A percentile compares a stretch with the other conserved stretches of the same genome.
phyloP scores from a whole-genome alignment of 345 rosid genomes.

The Mercurialis annua region DNA sequence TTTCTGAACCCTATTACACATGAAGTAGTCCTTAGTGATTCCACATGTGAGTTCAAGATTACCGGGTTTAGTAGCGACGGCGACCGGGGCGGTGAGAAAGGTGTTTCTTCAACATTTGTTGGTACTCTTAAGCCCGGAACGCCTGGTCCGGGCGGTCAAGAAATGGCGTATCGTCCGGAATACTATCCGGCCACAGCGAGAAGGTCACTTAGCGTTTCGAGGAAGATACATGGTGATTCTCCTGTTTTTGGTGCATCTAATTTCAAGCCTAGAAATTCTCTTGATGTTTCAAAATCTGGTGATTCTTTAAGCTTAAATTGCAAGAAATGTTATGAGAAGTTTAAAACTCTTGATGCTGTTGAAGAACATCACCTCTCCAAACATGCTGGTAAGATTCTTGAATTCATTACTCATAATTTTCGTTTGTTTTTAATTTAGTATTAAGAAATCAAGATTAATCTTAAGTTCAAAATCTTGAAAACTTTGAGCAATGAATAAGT shows the following conservation, averaged over 20 bases:
- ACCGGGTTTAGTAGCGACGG: conserved; percentile 13
- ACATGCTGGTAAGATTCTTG: conserved; percentile 51
- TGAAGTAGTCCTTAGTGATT: conserved; percentile 31
- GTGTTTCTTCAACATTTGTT: conserved; percentile 23
- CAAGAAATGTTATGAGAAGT: conserved; percentile 45
- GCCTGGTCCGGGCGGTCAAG: conserved; percentile 22
- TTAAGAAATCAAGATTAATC: not conserved
- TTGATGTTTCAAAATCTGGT: conserved; percentile 11
- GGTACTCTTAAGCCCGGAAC: conserved; percentile 33
- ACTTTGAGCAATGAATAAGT: not conserved
- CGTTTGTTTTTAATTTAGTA: not conserved
- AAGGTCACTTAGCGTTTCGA: conserved; percentile 23
- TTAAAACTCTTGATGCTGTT: conserved; percentile 40
- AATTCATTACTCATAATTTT: not conserved
- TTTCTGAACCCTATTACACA: conserved; percentile 34
- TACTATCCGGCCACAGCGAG: conserved; percentile 18
- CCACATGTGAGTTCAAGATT: conserved; percentile 37
- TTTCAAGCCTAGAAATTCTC: conserved; percentile 12
- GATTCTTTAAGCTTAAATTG: conserved; percentile 35
- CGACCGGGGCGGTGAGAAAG: not conserved
- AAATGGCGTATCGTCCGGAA: conserved; percentile 1
- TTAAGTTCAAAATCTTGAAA: not conserved
- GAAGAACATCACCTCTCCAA: conserved; percentile 53
- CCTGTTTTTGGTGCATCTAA: conserved; percentile 1
- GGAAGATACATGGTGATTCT: conserved; percentile 17